These are phyloP conservation scores for Elaeis guineensis DNA, from an alignment of 176 grass and related monocot genomes.

Conservation along the genomic window DNA sequence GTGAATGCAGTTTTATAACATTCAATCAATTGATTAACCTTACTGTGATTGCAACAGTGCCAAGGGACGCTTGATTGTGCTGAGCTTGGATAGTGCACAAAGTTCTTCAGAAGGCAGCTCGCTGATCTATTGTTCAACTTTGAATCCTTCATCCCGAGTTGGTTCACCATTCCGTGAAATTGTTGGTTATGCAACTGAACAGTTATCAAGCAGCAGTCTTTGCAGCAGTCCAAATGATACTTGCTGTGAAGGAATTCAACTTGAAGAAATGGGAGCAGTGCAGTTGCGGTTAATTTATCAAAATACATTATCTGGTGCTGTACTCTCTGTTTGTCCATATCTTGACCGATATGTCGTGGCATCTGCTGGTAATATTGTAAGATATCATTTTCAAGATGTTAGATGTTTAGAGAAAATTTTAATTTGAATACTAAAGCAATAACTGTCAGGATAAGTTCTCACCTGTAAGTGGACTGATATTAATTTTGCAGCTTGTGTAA, in stretches of 20 bases:
- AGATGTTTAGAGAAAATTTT: too few relatives aligned
- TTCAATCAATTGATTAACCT: conserved; percentile 13
- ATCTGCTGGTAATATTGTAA: conserved; percentile 88
- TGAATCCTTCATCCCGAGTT: conserved; percentile 41
- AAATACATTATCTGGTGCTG: conserved; percentile 55
- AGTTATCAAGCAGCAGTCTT: conserved; percentile 54
- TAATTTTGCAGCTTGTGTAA: too few relatives aligned
- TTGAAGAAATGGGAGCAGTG: conserved; percentile 55
- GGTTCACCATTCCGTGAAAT: conserved; percentile 65
- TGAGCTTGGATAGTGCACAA: conserved; percentile 66
- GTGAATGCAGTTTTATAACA: too few relatives aligned
- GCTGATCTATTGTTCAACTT: conserved; percentile 43
- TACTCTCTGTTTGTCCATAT: conserved; percentile 80
- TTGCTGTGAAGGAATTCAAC: conserved; percentile 46
- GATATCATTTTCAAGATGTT: conserved; percentile 4
- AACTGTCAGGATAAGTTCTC: too few relatives aligned
- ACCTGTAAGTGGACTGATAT: too few relatives aligned
- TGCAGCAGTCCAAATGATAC: conserved; percentile 59
- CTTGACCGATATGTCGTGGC: conserved; percentile 85
- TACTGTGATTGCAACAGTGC: conserved; percentile 43
- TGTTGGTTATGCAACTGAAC: conserved; percentile 59
- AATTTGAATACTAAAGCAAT: too few relatives aligned
- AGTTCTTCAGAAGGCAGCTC: conserved; percentile 39
- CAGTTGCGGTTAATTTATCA: conserved; percentile 63
- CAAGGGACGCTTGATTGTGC: conserved; percentile 74